phyloP scores from a whole-genome alignment of 2,329 filamentous ascomycete genomes.

The Aspergillus cejpii region DNA sequence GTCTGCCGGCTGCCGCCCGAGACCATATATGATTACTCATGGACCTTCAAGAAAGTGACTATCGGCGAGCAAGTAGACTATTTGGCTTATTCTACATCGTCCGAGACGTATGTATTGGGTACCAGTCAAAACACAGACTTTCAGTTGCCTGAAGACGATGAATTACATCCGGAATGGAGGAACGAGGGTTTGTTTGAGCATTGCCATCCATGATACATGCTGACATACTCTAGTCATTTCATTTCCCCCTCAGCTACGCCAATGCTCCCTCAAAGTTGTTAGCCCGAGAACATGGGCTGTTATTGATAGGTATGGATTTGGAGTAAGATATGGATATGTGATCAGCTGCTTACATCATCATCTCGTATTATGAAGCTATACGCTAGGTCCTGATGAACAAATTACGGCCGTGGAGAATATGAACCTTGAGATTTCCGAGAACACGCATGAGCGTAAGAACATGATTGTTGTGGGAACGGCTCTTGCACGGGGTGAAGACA shows the following conservation, averaged over 20 bases:
- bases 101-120: slow-evolving; percentile 68
- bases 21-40: slow-evolving; percentile 66
- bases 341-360: slow-evolving; percentile 6
- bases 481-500: slow-evolving; percentile 80
- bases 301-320: slow-evolving; percentile 56
- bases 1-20: slow-evolving; percentile 65
- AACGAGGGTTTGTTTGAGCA: slow-evolving; percentile 52
- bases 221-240: slow-evolving; percentile 38
- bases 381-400: slow-evolving; percentile 67
- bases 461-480: slow-evolving; percentile 81
- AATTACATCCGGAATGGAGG: slow-evolving; percentile 73
- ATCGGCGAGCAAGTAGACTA: slow-evolving; percentile 64
- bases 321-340: background rate
- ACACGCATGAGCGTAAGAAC: slow-evolving; percentile 76
- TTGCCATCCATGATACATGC: slow-evolving; percentile 7
- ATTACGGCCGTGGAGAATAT: slow-evolving; percentile 77
- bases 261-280: slow-evolving; percentile 69
- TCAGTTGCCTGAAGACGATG: slow-evolving; percentile 77
- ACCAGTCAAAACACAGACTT: slow-evolving; percentile 65
- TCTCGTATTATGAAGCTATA: slow-evolving; percentile 39
- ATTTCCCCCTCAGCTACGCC: slow-evolving; percentile 61
- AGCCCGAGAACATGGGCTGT: slow-evolving; percentile 70
- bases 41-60: slow-evolving; percentile 65
- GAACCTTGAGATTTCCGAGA: slow-evolving; percentile 82
- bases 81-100: slow-evolving; percentile 68